These are phyloP conservation scores for Agaricus subrufescens DNA, from an alignment of 768 basidiomycete genomes.

Conservation along the genomic window DNA sequence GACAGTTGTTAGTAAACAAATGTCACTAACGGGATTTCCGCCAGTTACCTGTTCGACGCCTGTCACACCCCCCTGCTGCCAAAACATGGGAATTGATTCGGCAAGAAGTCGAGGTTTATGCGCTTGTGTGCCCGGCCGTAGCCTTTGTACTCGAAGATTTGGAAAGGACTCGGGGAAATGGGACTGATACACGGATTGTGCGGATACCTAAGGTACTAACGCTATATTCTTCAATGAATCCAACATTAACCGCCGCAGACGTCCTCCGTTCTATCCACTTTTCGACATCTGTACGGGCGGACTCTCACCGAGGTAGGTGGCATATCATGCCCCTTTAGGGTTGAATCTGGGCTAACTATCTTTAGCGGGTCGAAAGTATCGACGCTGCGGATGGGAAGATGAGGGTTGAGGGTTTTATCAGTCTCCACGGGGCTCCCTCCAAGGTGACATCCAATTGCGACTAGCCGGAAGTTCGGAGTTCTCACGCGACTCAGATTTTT, in stretches of 20 bases:
- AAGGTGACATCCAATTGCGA: conserved; percentile 42
- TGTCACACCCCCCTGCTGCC: conserved; percentile 55
- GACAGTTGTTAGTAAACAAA: not conserved
- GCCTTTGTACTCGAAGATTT: conserved; percentile 64
- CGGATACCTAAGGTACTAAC: conserved; percentile 61
- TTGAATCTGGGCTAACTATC: not conserved
- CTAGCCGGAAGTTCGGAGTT: conserved; percentile 11
- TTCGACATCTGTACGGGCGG: conserved; percentile 71
- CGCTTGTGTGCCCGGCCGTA: conserved; percentile 68
- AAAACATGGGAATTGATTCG: conserved; percentile 65
- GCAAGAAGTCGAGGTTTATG: conserved; percentile 67
- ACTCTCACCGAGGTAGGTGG: conserved; percentile 60
- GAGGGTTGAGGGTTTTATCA: conserved; percentile 78
- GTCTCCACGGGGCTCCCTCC: conserved; percentile 67
- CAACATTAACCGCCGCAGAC: conserved; percentile 38
- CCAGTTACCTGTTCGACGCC: conserved; percentile 78
- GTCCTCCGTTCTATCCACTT: conserved; percentile 56
- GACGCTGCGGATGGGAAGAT: conserved; percentile 42
- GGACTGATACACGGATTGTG: conserved; percentile 42
- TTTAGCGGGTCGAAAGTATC: conserved; percentile 68
- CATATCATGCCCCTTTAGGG: not conserved
- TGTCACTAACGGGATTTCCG: conserved; percentile 7
- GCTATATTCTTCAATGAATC: not conserved
- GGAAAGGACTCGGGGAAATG: conserved; percentile 29
- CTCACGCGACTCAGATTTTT: conserved; percentile 47